Percentiles rank a stretch among this genome's conserved stretches.
Evolutionary conservation across 2,329 filamentous ascomycete genomes (phyloP).

Genomic region (Pseudogymnoascus sp.): DNA sequence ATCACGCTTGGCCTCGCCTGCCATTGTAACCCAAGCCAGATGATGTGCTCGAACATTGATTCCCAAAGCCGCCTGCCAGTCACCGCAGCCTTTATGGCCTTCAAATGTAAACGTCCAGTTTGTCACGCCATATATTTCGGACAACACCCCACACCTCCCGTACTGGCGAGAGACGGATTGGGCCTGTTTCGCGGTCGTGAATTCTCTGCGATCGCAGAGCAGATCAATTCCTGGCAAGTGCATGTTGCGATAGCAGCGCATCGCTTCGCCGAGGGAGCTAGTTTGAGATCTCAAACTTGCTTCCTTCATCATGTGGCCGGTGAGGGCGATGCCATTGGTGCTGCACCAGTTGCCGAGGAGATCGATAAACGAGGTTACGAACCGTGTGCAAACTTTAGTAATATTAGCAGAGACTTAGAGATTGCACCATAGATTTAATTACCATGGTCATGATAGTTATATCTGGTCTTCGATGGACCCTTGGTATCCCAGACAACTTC

Average conservation of each 20-base stretch:
- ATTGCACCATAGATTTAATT: background rate
- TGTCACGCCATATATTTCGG: conserved; percentile 30
- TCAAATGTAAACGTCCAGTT: conserved; percentile 32
- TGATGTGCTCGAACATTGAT: conserved; percentile 32
- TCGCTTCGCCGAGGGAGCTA: conserved; percentile 30
- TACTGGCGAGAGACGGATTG: conserved; percentile 30
- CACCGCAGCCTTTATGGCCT: conserved; percentile 31
- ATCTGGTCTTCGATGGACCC: conserved; percentile 25
- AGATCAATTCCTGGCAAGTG: conserved; percentile 32
- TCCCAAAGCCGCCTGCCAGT: conserved; percentile 33
- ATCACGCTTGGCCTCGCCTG: conserved; percentile 31
- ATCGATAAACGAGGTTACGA: conserved; percentile 31
- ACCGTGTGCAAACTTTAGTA: conserved; percentile 25
- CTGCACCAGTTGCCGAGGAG: conserved; percentile 28
- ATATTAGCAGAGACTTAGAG: background rate
- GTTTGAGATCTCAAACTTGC: conserved; percentile 30
- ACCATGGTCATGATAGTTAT: conserved; percentile 30
- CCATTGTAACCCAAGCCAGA: conserved; percentile 31
- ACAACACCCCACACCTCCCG: conserved; percentile 27
- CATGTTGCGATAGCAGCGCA: conserved; percentile 31
- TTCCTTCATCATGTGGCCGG: conserved; percentile 33
- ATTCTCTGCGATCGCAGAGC: conserved; percentile 29
- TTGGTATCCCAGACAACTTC: conserved; percentile 30
- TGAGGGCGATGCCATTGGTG: conserved; percentile 26
- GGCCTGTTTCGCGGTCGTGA: conserved; percentile 31